Evolutionary conservation across 2,329 filamentous ascomycete genomes (phyloP), one percentile per base, ranked within the genome.

Genomic region (Camptophora hylomeconis): DNA sequence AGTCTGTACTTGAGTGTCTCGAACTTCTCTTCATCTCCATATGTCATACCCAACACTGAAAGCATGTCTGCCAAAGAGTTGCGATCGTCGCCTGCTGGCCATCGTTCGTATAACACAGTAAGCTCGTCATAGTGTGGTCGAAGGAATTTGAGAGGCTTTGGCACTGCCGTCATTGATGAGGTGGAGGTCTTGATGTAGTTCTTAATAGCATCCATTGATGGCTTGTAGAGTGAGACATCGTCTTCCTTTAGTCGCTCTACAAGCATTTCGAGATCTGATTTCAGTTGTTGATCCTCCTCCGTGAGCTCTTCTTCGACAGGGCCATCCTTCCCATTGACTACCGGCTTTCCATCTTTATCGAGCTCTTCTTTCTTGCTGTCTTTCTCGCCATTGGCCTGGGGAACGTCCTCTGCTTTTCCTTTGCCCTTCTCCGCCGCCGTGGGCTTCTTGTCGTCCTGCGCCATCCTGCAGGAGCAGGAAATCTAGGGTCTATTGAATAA

Each of bases 161-260:
- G 89, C 38, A 98, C 89, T 36, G 89, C 89, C 26, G 89, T 98
- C 89, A 98, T 98, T 24, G 92, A 98, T 35, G 86, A 95, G 43
- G 89, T 98, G 36, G 89, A 93, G 32, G 89, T 98, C 67, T 94
- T 95, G 67, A 98, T 98, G 52, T 83, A 92, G 49, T 77, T 83
- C 66, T 94, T 95, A 74, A 98, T 94, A 44, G 84, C 80, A 58
- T 95, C 86, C 44, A 98, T 67, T 31, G 89, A 80, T 35, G 86
- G 73, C 56, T 86, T 87, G 65, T 95, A 94, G 45, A 95, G 78
- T 35, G 74, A 75, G 42, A 70, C 68, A 60, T 95, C 80, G 42
- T 78, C 69, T 63, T 95, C 89, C 82, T 80, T 80, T 69, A 98
- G 67, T 51, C 89, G 74, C 63, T 98, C 89, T 6, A 94, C 87